A percentile compares a stretch with the other conserved stretches of the same genome.
Evolutionary conservation across 306 rosid species (phyloP).

Genomic region (Vigna hirtella): DNA sequence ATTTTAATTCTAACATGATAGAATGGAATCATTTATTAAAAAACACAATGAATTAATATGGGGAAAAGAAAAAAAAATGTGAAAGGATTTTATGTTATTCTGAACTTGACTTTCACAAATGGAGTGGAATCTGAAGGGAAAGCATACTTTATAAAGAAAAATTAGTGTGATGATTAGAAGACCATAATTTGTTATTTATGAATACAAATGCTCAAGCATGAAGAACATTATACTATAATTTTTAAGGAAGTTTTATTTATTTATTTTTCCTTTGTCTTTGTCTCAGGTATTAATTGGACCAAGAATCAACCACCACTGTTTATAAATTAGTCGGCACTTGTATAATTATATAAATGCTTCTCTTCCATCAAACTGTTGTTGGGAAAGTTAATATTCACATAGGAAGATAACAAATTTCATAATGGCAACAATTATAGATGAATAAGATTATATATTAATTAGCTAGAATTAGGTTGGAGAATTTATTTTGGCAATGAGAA

Average conservation of each 20-base stretch:
- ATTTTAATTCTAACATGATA: neutral
- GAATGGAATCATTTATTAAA: neutral
- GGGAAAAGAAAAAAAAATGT: neutral
- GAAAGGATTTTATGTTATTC: neutral
- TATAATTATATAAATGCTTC: neutral
- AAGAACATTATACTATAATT: neutral
- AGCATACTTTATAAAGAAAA: neutral
- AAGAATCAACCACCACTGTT: neutral
- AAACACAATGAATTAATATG: neutral
- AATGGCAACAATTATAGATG: neutral
- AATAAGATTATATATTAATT: neutral
- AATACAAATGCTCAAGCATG: slow-evolving; percentile 1
- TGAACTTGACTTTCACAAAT: neutral
- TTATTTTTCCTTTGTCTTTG: neutral
- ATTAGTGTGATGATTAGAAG: neutral
- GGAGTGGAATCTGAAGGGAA: slow-evolving; percentile 1
- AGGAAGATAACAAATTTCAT: neutral
- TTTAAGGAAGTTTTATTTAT: neutral
- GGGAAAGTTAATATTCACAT: neutral
- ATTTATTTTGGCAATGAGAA: neutral
- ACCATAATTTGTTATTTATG: slow-evolving; percentile 11
- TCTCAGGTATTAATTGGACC: neutral
- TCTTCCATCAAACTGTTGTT: neutral
- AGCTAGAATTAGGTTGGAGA: neutral
- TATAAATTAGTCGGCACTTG: neutral